Evolutionary conservation across 106 monocot species (phyloP).

Genomic region (Allium sativum): DNA sequence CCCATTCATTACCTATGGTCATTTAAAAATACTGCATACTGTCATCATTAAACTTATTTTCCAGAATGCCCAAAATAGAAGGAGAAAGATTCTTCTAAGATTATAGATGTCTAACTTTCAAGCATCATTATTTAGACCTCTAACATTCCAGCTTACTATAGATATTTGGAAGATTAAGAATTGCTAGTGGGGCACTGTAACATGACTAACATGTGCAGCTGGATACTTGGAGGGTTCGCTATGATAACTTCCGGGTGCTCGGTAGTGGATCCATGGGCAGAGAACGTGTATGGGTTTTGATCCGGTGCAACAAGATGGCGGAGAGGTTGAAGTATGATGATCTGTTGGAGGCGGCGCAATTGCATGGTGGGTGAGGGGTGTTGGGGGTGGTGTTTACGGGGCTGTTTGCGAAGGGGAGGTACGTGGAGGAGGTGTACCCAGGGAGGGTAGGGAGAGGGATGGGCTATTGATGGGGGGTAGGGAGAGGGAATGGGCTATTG

Average conservation of each 20-base stretch:
- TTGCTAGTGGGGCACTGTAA: constrained; percentile 14
- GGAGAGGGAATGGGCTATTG: too few species aligned
- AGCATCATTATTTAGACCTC: too few species aligned
- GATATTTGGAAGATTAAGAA: too few species aligned
- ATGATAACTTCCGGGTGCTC: constrained; percentile 19
- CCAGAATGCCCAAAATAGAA: too few species aligned
- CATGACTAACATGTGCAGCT: constrained; percentile 13
- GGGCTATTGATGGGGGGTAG: constrained; percentile 22
- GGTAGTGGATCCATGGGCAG: constrained; percentile 15
- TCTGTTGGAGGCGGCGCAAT: constrained; percentile 18
- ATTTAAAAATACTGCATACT: too few species aligned
- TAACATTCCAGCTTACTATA: too few species aligned
- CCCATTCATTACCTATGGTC: too few species aligned
- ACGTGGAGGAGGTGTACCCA: constrained; percentile 15
- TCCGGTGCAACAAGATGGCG: constrained; percentile 12
- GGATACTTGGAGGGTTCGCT: constrained; percentile 17
- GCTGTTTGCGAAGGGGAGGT: constrained; percentile 12
- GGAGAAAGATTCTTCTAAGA: too few species aligned
- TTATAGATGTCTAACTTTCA: too few species aligned
- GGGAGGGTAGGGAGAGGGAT: constrained; percentile 9
- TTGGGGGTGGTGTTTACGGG: constrained; percentile 18
- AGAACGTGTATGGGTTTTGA: constrained; percentile 11
- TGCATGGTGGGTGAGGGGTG: constrained; percentile 17
- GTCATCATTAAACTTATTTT: too few species aligned
- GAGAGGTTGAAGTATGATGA: constrained; percentile 16